phyloP scores from a whole-genome alignment of 2,329 filamentous ascomycete genomes.

The Dichotomopilus funicola region DNA sequence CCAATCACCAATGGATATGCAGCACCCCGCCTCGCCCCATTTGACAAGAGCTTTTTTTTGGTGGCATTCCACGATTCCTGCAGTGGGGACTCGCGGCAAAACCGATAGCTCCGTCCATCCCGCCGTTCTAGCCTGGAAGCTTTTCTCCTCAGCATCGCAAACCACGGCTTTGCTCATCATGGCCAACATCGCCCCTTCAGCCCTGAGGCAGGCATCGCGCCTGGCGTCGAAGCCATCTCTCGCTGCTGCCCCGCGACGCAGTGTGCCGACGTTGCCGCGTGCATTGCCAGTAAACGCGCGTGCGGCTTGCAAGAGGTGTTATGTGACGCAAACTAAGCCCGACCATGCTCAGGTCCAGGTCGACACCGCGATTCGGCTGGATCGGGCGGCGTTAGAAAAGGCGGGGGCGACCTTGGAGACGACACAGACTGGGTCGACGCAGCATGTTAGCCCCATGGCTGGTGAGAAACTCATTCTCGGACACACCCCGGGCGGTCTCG shows the following conservation, averaged over 20 bases:
- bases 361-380: slow-evolving; percentile 77
- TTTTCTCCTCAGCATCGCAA: slow-evolving; percentile 12
- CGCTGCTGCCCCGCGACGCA: slow-evolving; percentile 31
- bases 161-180: slow-evolving; percentile 34
- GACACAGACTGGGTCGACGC: slow-evolving; percentile 47
- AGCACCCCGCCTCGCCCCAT: neutral
- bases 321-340: slow-evolving; percentile 78
- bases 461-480: slow-evolving; percentile 34
- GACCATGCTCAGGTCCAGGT: slow-evolving; percentile 74
- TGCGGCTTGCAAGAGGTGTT: slow-evolving; percentile 45
- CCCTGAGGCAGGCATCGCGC: slow-evolving; percentile 68
- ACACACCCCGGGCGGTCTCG: slow-evolving; percentile 3
- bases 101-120: slow-evolving; percentile 16
- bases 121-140: slow-evolving; percentile 7
- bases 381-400: slow-evolving; percentile 74
- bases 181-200: slow-evolving; percentile 60
- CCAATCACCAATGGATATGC: no score
- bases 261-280: slow-evolving; percentile 29
- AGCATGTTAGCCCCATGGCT: slow-evolving; percentile 75
- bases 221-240: slow-evolving; percentile 40
- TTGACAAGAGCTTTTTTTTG: slow-evolving; percentile 1
- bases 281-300: slow-evolving; percentile 26
- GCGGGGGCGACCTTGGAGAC: slow-evolving; percentile 50
- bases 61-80: neutral
- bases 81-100: slow-evolving; percentile 10